Evolutionary conservation across 768 basidiomycete genomes (phyloP), one percentile per base, ranked within the genome.

Genomic region (Tulasnella sp.): DNA sequence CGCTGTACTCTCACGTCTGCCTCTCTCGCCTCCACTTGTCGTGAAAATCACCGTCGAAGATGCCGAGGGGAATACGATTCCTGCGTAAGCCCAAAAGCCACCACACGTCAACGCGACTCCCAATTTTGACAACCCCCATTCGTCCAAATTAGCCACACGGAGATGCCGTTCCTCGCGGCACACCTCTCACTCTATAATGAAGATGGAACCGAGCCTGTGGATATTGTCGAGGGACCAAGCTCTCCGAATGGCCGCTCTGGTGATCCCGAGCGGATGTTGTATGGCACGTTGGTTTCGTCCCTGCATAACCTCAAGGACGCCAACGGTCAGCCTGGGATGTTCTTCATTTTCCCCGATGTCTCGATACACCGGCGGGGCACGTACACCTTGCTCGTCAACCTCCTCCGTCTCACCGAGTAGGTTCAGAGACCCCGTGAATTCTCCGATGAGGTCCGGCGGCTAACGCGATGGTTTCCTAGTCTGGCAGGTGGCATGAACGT

Each of bases 271-370:
- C 89, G 91, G 52, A 86, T 94, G 81, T 87, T 97, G 39, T 95
- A 96, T 84, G 96, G 96, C 72, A 94, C 92, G 81, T 87, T 97
- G 39, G 94, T 97, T 38, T 91, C 95, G 21, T 92, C 93, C 1
- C 89, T 94, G 7, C 92, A 96, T 71, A 89, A 92, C 74, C 87
- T 96, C 83, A 90, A 92, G 81, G 94, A 97, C 84, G 88, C 93
- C 52, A 91, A 93, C 84, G 94, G 94, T 79, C 91, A 92, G 74
- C 87, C 88, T 82, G 93, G 95, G n/a, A 87, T 94, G 71, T 96
- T 93, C 85, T 96, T 98, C 83, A 86, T 96, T 77, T 98, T 97
- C 83, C 92, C 96, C 9, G 96, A 98, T 85, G 94, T 94, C 82
- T 95, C 94, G 84, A 90, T 97, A 79, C 90, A 94, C 24, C 89